phyloP scores from a whole-genome alignment of 768 basidiomycete species.

The Rhodotorula toruloides region DNA sequence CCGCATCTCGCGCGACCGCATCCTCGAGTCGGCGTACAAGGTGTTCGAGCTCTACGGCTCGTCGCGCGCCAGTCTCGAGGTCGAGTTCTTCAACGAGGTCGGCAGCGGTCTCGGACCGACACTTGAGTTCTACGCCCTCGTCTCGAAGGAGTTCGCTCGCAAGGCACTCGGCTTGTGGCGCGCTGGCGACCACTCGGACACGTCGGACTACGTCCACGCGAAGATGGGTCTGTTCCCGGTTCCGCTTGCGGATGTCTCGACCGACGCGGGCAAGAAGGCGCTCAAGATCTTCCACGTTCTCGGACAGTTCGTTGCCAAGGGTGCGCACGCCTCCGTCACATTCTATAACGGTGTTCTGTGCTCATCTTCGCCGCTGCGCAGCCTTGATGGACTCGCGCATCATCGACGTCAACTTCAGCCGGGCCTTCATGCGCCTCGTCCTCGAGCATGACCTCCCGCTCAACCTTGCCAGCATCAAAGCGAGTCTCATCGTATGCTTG shows the following conservation, averaged over 20 bases:
- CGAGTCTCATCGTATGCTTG: slow-evolving; percentile 42
- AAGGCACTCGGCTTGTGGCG: slow-evolving; percentile 86
- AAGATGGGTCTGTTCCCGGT: slow-evolving; percentile 81
- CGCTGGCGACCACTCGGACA: slow-evolving; percentile 52
- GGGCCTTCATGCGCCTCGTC: slow-evolving; percentile 84
- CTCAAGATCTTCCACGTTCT: slow-evolving; percentile 81
- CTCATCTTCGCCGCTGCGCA: background rate
- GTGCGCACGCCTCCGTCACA: slow-evolving; percentile 6
- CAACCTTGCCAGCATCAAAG: slow-evolving; percentile 75
- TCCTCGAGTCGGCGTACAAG: slow-evolving; percentile 92
- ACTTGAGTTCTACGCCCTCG: slow-evolving; percentile 96
- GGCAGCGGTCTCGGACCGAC: slow-evolving; percentile 97
- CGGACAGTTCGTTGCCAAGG: slow-evolving; percentile 90
- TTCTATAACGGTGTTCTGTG: too few species aligned
- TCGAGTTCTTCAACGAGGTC: slow-evolving; percentile 98
- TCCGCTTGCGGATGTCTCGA: slow-evolving; percentile 50
- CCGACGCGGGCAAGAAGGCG: slow-evolving; percentile 58
- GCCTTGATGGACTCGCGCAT: slow-evolving; percentile 92
- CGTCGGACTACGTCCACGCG: slow-evolving; percentile 64
- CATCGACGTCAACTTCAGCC: slow-evolving; percentile 91
- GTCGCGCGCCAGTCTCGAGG: slow-evolving; percentile 86
- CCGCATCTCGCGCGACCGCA: slow-evolving; percentile 86
- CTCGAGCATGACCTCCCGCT: slow-evolving; percentile 80
- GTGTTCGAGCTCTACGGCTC: slow-evolving; percentile 89
- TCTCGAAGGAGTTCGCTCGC: slow-evolving; percentile 88